These are phyloP conservation scores for Saturnispora bothae DNA, from an alignment of 805 yeast species.

Conservation along the genomic window DNA sequence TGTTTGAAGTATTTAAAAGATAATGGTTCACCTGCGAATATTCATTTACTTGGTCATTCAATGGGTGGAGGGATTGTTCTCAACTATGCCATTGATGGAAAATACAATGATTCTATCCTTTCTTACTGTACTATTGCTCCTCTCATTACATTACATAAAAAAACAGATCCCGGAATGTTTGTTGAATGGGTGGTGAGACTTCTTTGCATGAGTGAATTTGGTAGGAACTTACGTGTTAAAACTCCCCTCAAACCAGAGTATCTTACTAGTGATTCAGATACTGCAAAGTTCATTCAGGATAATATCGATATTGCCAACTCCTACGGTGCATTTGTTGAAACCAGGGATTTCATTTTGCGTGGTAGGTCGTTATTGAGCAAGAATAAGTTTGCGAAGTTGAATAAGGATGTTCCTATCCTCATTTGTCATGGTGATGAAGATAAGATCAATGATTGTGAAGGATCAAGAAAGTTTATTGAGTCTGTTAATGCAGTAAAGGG, in stretches of 20 bases:
- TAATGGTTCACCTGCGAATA: constrained; percentile 24
- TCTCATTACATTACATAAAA: constrained; percentile 45
- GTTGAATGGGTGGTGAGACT: constrained; percentile 34
- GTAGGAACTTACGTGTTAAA: constrained; percentile 32
- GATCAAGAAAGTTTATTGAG: constrained; percentile 33
- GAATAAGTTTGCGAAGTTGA: constrained; percentile 28
- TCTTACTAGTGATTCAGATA: constrained; percentile 39
- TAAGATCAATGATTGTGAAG: constrained; percentile 43
- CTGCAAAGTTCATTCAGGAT: constrained; percentile 34
- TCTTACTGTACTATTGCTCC: constrained; percentile 51
- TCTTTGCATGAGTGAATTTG: constrained; percentile 35
- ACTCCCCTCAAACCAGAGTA: constrained; percentile 46
- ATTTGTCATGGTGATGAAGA: constrained; percentile 59
- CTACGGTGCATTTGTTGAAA: constrained; percentile 43
- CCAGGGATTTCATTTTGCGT: constrained; percentile 50
- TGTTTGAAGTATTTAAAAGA: constrained; percentile 28
- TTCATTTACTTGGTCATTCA: constrained; percentile 57
- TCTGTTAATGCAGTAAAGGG: constrained; percentile 19
- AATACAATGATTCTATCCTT: constrained; percentile 33
- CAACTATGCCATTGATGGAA: constrained; percentile 52
- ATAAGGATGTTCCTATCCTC: constrained; percentile 36
- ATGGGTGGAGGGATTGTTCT: constrained; percentile 74
- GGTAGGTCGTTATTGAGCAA: constrained; percentile 42
- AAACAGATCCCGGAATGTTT: constrained; percentile 42
- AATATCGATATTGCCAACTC: constrained; percentile 35